These are phyloP conservation scores for Eutypa lata DNA, from an alignment of 2,329 filamentous ascomycete genomes.

Conservation along the genomic window DNA sequence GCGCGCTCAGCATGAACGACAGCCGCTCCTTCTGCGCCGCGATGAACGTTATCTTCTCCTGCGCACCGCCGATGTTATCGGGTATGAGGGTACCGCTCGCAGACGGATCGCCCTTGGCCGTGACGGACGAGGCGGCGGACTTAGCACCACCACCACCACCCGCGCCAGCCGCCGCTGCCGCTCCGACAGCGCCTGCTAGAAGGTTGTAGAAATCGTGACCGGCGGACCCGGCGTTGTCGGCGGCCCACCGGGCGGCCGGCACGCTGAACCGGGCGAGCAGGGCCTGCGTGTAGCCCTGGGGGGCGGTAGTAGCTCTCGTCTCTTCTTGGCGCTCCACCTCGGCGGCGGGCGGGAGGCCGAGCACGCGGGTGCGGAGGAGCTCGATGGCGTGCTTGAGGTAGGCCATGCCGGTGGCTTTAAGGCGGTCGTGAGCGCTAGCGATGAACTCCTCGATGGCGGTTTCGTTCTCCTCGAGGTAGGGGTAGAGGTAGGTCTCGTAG, in stretches of 20 bases:
- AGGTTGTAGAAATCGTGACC: conserved; percentile 72
- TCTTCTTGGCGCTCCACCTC: conserved; percentile 33
- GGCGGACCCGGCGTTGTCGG: conserved; percentile 39
- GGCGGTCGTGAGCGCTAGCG: conserved; percentile 72
- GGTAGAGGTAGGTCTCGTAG: conserved; percentile 82
- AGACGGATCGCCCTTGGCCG: conserved; percentile 28
- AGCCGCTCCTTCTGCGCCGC: conserved; percentile 76
- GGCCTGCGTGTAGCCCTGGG: conserved; percentile 69
- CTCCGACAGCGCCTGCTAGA: conserved; percentile 70
- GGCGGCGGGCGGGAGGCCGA: conserved; percentile 67
- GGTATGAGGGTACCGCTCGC: conserved; percentile 67
- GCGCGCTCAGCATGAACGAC: conserved; percentile 68
- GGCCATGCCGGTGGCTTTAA: conserved; percentile 71
- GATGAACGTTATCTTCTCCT: conserved; percentile 72
- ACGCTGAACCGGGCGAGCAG: conserved; percentile 85
- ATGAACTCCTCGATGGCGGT: conserved; percentile 87
- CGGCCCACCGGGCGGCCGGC: conserved; percentile 61
- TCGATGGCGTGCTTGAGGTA: conserved; percentile 73
- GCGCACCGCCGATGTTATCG: conserved; percentile 58
- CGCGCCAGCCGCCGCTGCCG: conserved; percentile 47
- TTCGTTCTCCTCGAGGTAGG: conserved; percentile 86
- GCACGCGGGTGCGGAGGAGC: conserved; percentile 67
- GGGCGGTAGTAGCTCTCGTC: conserved; percentile 38
- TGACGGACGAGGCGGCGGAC: too few species aligned
- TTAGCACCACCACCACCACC: conserved; percentile 11